Evolutionary conservation across 2,329 filamentous ascomycete species (phyloP).

Genomic region (Triangularia setosa): DNA sequence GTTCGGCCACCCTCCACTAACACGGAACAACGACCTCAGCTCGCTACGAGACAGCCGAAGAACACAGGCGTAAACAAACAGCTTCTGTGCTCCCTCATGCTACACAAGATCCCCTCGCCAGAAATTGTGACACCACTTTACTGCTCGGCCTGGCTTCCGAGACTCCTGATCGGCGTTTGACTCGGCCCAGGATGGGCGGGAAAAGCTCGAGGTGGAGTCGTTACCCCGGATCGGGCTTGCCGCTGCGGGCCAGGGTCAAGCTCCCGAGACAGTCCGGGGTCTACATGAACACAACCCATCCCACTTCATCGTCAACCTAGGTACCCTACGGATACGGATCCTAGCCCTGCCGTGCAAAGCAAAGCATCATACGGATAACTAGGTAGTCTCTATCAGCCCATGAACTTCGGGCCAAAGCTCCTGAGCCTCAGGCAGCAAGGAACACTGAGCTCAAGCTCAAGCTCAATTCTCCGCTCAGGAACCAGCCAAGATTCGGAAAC

Average conservation of each 20-base stretch:
- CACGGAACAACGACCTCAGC: neutral
- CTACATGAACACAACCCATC: conserved; percentile 5
- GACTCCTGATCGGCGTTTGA: conserved; percentile 29
- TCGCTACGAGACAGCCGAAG: neutral
- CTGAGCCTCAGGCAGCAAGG: neutral
- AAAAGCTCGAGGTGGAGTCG: neutral
- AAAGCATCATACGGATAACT: neutral
- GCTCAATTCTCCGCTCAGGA: conserved; percentile 3
- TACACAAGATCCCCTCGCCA: neutral
- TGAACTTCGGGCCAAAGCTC: conserved; percentile 14
- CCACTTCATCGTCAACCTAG: neutral
- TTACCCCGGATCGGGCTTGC: conserved; percentile 22
- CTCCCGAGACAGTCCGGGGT: conserved; percentile 6
- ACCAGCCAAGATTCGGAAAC: no score
- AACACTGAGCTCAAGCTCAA: neutral
- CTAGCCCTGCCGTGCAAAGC: neutral
- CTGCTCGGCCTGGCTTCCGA: conserved; percentile 26
- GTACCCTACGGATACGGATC: neutral
- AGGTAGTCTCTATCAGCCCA: neutral
- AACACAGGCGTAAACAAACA: neutral
- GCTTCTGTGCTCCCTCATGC: neutral
- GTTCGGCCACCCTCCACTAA: neutral
- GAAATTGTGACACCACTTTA: conserved; percentile 9
- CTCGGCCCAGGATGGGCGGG: conserved; percentile 12
- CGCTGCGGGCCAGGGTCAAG: conserved; percentile 16